Conservation (phyloP, 208 protist genomes). For the Trichomonas vaginalis region DNA sequence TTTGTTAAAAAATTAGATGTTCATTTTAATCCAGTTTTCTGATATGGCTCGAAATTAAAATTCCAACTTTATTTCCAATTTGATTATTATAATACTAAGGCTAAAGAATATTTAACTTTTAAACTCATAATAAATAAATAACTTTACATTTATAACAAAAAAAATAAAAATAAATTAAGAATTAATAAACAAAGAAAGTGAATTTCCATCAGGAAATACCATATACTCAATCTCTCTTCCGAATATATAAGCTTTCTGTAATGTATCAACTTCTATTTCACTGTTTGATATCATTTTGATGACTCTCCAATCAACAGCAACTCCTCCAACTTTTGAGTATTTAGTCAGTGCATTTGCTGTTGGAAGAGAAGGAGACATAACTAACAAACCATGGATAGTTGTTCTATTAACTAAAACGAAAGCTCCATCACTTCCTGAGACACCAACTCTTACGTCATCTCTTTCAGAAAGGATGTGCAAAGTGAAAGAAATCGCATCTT, state of each 20-base stretch:
- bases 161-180: neutral
- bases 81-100: too few relatives aligned
- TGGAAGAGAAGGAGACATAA: neutral
- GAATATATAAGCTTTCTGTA: neutral
- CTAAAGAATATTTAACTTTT: too few relatives aligned
- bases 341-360: neutral
- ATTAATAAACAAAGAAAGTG: neutral
- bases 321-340: neutral
- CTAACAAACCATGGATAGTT: neutral
- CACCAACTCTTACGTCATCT: neutral
- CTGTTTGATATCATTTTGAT: neutral
- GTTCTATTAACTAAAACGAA: neutral
- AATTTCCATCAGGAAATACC: neutral
- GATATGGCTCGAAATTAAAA: too few relatives aligned
- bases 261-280: neutral
- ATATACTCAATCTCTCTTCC: neutral
- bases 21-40: too few relatives aligned
- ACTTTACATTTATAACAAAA: too few relatives aligned
- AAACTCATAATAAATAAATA: too few relatives aligned
- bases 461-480: neutral
- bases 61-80: too few relatives aligned
- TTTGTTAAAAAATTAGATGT: too few relatives aligned
- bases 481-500: neutral
- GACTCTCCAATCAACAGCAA: neutral
- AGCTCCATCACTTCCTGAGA: neutral